These are phyloP conservation scores for Nowakowskiella sp. DNA, from an alignment of 192 early-diverging fungal species.

Conservation along the genomic window DNA sequence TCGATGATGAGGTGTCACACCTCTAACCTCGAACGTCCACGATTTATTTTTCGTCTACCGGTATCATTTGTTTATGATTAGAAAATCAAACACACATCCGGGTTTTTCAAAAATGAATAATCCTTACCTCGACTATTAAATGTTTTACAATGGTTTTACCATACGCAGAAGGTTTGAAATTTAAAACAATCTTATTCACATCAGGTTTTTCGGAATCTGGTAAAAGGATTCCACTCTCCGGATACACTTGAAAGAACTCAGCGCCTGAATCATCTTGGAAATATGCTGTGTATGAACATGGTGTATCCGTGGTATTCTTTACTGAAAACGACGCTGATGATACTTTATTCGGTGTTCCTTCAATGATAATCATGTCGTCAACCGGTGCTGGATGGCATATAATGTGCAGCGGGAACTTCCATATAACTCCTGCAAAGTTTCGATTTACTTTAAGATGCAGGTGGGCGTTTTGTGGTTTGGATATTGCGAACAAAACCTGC, in stretches of 20 bases:
- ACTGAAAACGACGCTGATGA: slow-evolving; percentile 34
- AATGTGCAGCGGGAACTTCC: slow-evolving; percentile 30
- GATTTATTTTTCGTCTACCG: slow-evolving; percentile 14
- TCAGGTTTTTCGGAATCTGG: slow-evolving; percentile 14
- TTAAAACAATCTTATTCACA: slow-evolving; percentile 25
- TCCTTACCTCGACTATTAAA: slow-evolving; percentile 36
- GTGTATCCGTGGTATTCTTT: slow-evolving; percentile 17
- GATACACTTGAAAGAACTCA: slow-evolving; percentile 33
- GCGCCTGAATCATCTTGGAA: slow-evolving; percentile 15
- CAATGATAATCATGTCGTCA: slow-evolving; percentile 44
- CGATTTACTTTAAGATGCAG: slow-evolving; percentile 29
- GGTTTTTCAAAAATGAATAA: neutral
- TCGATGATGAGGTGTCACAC: slow-evolving; percentile 9
- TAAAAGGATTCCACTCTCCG: slow-evolving; percentile 28
- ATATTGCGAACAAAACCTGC: slow-evolving; percentile 26
- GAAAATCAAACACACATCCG: neutral
- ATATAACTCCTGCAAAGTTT: slow-evolving; percentile 17
- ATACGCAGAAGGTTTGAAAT: slow-evolving; percentile 29
- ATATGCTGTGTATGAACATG: slow-evolving; percentile 29
- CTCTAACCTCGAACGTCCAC: slow-evolving; percentile 23
- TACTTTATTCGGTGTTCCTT: slow-evolving; percentile 39
- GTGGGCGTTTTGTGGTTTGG: slow-evolving; percentile 12
- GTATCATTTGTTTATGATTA: neutral
- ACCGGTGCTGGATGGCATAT: slow-evolving; percentile 26
- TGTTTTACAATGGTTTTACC: slow-evolving; percentile 33